phyloP scores from a whole-genome alignment of 2,329 filamentous ascomycete genomes.

The Arthrobotrys sphaeroides region DNA sequence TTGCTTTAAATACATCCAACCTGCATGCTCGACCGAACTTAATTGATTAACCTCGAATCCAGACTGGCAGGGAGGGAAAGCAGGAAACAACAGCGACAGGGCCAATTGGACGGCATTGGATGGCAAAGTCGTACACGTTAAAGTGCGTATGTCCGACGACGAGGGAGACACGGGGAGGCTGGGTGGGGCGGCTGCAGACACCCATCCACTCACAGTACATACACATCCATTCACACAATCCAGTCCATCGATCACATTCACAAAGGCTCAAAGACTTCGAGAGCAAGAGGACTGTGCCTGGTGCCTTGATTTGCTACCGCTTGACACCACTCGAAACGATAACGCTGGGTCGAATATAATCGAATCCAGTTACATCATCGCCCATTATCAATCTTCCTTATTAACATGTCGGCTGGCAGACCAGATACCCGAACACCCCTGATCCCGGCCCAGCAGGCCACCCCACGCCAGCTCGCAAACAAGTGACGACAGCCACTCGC shows the following conservation, averaged over 20 bases:
- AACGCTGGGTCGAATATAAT: no score
- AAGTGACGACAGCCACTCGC: constrained; percentile 22
- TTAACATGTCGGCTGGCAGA: constrained; percentile 8
- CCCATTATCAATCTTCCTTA: not conserved
- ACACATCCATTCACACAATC: no score
- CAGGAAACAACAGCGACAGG: not conserved
- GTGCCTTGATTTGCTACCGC: constrained; percentile 14
- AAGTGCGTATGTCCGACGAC: constrained; percentile 8
- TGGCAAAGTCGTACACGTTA: constrained; percentile 31
- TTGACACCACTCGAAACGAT: no score
- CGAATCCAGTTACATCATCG: constrained; percentile 40
- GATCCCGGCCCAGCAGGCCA: constrained; percentile 22
- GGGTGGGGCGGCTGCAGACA: constrained; percentile 6
- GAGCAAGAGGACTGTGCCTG: no score
- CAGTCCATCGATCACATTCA: no score
- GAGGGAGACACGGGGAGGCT: constrained; percentile 14
- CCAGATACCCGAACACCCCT: constrained; percentile 46
- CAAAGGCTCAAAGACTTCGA: no score
- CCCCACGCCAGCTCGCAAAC: not conserved
- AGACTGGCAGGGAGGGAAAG: no score
- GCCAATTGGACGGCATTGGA: not conserved
- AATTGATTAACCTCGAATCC: no score
- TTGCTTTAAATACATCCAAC: not conserved
- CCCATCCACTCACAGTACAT: constrained; percentile 7
- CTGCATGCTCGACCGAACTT: not conserved